Conservation (phyloP, 306 rosid species). For the Calophaca sinica region DNA sequence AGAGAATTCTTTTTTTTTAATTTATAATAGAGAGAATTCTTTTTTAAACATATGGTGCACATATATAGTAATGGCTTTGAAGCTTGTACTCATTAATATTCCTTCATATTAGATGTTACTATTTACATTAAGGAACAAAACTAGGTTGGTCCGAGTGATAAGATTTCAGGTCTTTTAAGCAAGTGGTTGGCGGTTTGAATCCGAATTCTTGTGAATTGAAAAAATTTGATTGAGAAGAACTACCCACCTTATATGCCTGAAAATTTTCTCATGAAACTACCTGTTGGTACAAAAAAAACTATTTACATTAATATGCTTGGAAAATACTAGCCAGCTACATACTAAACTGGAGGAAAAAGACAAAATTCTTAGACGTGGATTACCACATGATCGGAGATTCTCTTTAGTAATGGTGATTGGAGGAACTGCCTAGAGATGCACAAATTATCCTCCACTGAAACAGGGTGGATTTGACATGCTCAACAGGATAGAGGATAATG, state of each 20-base stretch:
- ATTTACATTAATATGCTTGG: not conserved
- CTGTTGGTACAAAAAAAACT: not conserved
- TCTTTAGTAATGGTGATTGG: slow-evolving; percentile 27
- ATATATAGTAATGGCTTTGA: not conserved
- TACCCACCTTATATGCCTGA: too few species aligned
- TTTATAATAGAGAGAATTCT: too few species aligned
- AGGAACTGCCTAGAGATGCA: slow-evolving; percentile 46
- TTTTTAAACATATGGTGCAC: too few species aligned
- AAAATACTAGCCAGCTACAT: not conserved
- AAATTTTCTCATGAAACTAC: too few species aligned
- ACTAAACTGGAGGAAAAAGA: slow-evolving; percentile 34
- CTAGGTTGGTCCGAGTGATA: too few species aligned
- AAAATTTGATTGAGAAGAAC: too few species aligned
- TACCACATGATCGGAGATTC: slow-evolving; percentile 44
- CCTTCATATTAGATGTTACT: not conserved
- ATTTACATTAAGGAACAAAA: too few species aligned
- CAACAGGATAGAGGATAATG: slow-evolving; percentile 34
- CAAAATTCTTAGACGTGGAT: slow-evolving; percentile 37
- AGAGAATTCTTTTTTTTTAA: too few species aligned
- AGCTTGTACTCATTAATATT: slow-evolving; percentile 3
- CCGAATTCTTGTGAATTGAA: too few species aligned
- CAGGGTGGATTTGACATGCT: slow-evolving; percentile 43
- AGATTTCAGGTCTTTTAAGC: too few species aligned
- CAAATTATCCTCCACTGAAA: slow-evolving; percentile 38
- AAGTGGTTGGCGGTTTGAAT: too few species aligned